These are phyloP conservation scores for Pseudogymnoascus sp. DNA, from an alignment of 2,329 filamentous ascomycete genomes.

Conservation along the genomic window DNA sequence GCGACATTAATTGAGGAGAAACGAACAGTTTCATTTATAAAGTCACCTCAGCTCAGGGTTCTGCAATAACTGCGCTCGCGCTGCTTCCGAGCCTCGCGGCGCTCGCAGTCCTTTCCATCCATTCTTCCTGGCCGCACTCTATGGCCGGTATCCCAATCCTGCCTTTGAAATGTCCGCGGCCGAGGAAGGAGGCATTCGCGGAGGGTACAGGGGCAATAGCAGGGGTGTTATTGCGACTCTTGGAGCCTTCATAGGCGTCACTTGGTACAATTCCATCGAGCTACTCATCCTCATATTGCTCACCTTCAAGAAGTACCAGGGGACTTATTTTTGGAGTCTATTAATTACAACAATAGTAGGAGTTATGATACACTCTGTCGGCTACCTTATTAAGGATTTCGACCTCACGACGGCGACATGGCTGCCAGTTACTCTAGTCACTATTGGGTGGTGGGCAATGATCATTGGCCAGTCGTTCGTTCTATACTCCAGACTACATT, in stretches of 20 bases:
- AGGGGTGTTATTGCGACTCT: slow-evolving; percentile 2
- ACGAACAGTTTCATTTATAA: neutral
- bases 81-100: neutral
- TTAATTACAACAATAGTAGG: slow-evolving; percentile 29
- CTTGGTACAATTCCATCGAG: slow-evolving; percentile 33
- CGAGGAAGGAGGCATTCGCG: neutral
- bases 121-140: neutral
- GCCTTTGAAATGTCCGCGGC: neutral
- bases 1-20: neutral
- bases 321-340: slow-evolving; percentile 37
- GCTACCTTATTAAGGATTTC: slow-evolving; percentile 40
- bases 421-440: slow-evolving; percentile 31
- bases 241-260: slow-evolving; percentile 27
- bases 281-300: slow-evolving; percentile 31
- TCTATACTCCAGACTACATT: slow-evolving; percentile 48
- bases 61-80: neutral
- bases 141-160: neutral
- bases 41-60: neutral
- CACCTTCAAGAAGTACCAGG: slow-evolving; percentile 31
- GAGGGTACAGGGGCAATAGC: neutral
- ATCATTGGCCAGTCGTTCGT: slow-evolving; percentile 50
- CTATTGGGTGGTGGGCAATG: slow-evolving; percentile 46
- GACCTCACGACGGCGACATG: slow-evolving; percentile 34
- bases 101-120: neutral
- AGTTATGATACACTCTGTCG: slow-evolving; percentile 34